Percentiles rank a stretch among this genome's conserved stretches.
phyloP scores from a whole-genome alignment of 257 asterid species.

The Gentiana dahurica region DNA sequence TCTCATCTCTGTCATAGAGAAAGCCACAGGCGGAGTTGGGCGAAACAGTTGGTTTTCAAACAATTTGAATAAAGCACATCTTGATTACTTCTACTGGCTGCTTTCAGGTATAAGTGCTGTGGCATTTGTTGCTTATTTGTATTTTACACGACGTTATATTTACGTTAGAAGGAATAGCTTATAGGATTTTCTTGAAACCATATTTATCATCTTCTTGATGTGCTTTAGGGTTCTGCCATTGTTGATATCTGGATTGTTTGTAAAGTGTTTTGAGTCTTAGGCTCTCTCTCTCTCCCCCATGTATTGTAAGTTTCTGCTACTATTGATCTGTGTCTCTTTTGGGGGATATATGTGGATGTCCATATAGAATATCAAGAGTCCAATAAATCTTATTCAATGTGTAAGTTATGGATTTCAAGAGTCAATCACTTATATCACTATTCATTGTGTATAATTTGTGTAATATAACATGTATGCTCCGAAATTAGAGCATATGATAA shows the following conservation, averaged over 20 bases:
- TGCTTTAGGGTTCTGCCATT: too few relatives aligned
- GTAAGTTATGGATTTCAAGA: too few relatives aligned
- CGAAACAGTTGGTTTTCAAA: conserved; percentile 24
- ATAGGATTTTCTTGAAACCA: conserved; percentile 2
- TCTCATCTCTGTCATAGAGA: conserved; percentile 32
- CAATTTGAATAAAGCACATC: conserved; percentile 31
- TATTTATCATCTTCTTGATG: conserved; percentile 4
- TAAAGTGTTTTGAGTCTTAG: too few relatives aligned
- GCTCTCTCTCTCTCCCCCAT: too few relatives aligned
- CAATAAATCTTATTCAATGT: too few relatives aligned
- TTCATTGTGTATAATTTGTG: too few relatives aligned
- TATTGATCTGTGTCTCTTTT: background rate
- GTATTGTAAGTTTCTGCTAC: background rate
- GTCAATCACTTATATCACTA: too few relatives aligned
- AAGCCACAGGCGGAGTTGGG: conserved; percentile 17
- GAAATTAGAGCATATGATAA: too few relatives aligned
- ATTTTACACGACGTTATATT: conserved; percentile 19
- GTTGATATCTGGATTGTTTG: too few relatives aligned
- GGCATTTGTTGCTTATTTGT: conserved; percentile 17
- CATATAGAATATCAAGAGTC: too few relatives aligned
- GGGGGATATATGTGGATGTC: too few relatives aligned
- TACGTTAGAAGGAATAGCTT: conserved; percentile 14
- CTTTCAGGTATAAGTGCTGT: conserved; percentile 24
- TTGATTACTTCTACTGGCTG: conserved; percentile 35
- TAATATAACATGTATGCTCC: too few relatives aligned